Evolutionary conservation across 2,329 filamentous ascomycete species (phyloP).

Genomic region (Cryphonectria carpinicola): DNA sequence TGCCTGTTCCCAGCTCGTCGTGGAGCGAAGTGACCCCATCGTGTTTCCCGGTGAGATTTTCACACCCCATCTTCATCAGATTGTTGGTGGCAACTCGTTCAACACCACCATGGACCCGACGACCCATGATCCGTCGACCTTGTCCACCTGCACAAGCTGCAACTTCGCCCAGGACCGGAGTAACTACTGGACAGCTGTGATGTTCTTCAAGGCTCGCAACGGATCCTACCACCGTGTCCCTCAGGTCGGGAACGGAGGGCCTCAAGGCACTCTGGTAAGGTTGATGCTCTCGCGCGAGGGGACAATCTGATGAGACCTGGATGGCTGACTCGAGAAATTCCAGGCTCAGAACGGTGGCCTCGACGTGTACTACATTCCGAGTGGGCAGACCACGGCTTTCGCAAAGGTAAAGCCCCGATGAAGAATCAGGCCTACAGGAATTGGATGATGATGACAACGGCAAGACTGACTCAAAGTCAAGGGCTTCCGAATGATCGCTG

Average conservation of each 20-base stretch:
- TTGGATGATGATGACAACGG: no score
- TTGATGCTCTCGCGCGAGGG: neutral
- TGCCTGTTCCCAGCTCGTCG: slow-evolving; percentile 52
- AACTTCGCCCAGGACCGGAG: slow-evolving; percentile 48
- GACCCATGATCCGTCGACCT: slow-evolving; percentile 39
- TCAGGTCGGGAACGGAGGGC: slow-evolving; percentile 49
- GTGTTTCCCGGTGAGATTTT: slow-evolving; percentile 50
- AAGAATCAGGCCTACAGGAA: neutral
- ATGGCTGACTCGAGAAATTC: neutral
- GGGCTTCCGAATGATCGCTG: slow-evolving; percentile 53
- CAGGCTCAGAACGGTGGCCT: slow-evolving; percentile 44
- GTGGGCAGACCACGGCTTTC: slow-evolving; percentile 47
- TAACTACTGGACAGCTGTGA: slow-evolving; percentile 53
- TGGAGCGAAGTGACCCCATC: slow-evolving; percentile 51
- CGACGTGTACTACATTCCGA: slow-evolving; percentile 50
- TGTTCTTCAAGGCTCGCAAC: slow-evolving; percentile 51
- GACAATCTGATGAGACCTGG: neutral
- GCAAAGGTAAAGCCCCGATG: slow-evolving; percentile 38
- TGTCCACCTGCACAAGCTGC: slow-evolving; percentile 49
- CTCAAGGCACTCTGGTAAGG: slow-evolving; percentile 46
- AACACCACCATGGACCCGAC: slow-evolving; percentile 48
- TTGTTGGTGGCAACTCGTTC: slow-evolving; percentile 51
- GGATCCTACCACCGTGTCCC: slow-evolving; percentile 48
- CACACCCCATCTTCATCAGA: slow-evolving; percentile 52
- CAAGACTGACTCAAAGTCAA: slow-evolving; percentile 27